phyloP scores from a whole-genome alignment of 257 asterid species.

The Fraxinus americana region DNA sequence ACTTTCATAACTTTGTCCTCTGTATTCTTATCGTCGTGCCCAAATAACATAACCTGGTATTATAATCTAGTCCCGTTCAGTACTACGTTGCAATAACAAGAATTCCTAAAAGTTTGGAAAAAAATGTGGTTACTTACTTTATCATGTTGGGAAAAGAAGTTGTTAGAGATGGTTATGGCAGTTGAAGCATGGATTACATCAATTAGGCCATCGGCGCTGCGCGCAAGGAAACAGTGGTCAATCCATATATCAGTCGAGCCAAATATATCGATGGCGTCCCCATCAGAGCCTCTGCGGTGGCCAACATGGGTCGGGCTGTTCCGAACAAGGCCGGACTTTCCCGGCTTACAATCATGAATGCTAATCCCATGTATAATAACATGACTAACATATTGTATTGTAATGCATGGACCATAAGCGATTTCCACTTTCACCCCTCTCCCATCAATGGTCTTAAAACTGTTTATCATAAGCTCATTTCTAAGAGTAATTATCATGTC shows the following conservation, averaged over 20 bases:
- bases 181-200: slow-evolving; percentile 87
- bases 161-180: slow-evolving; percentile 78
- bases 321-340: slow-evolving; percentile 54
- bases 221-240: slow-evolving; percentile 80
- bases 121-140: slow-evolving; percentile 48
- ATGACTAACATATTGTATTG: slow-evolving; percentile 53
- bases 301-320: slow-evolving; percentile 58
- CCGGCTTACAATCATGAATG: slow-evolving; percentile 82
- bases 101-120: neutral
- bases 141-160: slow-evolving; percentile 76
- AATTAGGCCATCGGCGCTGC: slow-evolving; percentile 63
- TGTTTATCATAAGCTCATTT: slow-evolving; percentile 66
- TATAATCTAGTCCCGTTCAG: neutral
- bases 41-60: slow-evolving; percentile 57
- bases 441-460: slow-evolving; percentile 92
- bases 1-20: slow-evolving; percentile 70
- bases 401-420: slow-evolving; percentile 85
- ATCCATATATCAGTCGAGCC: slow-evolving; percentile 67
- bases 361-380: slow-evolving; percentile 75
- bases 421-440: slow-evolving; percentile 84
- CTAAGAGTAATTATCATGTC: slow-evolving; percentile 64
- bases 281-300: slow-evolving; percentile 68
- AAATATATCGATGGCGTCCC: slow-evolving; percentile 71
- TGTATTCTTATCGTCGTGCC: slow-evolving; percentile 59
- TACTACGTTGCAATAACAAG: neutral